phyloP scores from a whole-genome alignment of 257 asterid species.

The Fraxinus excelsior region DNA sequence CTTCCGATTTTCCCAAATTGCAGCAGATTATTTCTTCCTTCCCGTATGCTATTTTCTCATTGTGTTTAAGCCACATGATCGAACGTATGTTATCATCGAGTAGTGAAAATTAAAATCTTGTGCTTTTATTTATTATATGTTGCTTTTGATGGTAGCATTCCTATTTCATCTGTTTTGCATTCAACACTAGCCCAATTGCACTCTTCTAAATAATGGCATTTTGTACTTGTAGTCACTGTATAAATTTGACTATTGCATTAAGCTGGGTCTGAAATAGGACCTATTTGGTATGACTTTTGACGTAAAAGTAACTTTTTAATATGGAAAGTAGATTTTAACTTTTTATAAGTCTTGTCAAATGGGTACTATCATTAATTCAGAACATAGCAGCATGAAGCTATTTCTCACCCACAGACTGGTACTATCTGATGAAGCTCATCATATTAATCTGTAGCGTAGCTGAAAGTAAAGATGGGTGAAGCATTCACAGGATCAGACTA shows the following conservation, averaged over 20 bases:
- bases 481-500: neutral
- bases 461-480: neutral
- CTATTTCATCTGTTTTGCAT: neutral
- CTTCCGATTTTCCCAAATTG: conserved; percentile 7
- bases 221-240: neutral
- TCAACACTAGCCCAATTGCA: neutral
- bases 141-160: neutral
- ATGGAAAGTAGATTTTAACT: too few species aligned
- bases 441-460: neutral
- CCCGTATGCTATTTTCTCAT: conserved; percentile 14
- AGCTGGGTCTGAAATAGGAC: neutral
- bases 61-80: conserved; percentile 18
- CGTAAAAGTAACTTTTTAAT: too few species aligned
- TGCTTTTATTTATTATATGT: neutral
- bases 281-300: too few species aligned
- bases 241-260: neutral
- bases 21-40: conserved; percentile 3
- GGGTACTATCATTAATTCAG: neutral
- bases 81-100: conserved; percentile 22
- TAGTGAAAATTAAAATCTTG: neutral
- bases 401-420: neutral
- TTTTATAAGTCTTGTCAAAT: too few species aligned
- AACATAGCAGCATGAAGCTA: neutral
- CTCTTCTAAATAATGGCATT: neutral
- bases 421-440: neutral